phyloP scores from a whole-genome alignment of 176 grass and related monocot genomes.

The Triticum monococcum region DNA sequence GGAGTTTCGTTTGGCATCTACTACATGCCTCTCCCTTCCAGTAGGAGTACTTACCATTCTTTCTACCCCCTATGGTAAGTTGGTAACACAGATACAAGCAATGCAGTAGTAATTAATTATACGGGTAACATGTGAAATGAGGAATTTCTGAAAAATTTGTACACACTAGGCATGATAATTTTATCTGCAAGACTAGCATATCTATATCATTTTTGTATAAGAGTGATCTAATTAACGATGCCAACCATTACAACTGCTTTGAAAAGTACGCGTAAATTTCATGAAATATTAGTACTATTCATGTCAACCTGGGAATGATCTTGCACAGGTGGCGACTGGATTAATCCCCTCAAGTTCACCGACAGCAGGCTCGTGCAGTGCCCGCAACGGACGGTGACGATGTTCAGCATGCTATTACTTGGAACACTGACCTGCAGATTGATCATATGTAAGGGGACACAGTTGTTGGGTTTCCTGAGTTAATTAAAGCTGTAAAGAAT shows the following conservation, averaged over 20 bases:
- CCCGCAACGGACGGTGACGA: slow-evolving; percentile 73
- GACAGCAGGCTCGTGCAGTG: slow-evolving; percentile 66
- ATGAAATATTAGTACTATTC: not conserved
- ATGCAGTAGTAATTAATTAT: not conserved
- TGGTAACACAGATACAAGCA: not conserved
- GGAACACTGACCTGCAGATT: slow-evolving; percentile 69
- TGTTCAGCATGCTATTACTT: slow-evolving; percentile 48
- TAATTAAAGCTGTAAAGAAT: not conserved
- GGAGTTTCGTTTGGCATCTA: slow-evolving; percentile 19
- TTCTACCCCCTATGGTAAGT: slow-evolving; percentile 21
- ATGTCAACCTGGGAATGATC: slow-evolving; percentile 53
- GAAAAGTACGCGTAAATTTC: not conserved
- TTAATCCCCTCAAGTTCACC: slow-evolving; percentile 56
- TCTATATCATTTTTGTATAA: no score
- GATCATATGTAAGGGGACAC: not conserved
- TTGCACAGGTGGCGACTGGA: slow-evolving; percentile 47
- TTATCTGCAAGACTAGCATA: not conserved
- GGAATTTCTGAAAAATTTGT: not conserved
- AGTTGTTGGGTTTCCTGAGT: not conserved
- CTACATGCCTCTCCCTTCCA: not conserved
- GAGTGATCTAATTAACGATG: no score
- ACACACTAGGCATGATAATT: not conserved
- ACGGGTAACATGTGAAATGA: not conserved
- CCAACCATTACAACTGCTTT: not conserved
- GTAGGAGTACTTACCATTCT: not conserved